These are phyloP conservation scores for Diaporthe capsici DNA, from an alignment of 2,329 filamentous ascomycete species.

Conservation along the genomic window DNA sequence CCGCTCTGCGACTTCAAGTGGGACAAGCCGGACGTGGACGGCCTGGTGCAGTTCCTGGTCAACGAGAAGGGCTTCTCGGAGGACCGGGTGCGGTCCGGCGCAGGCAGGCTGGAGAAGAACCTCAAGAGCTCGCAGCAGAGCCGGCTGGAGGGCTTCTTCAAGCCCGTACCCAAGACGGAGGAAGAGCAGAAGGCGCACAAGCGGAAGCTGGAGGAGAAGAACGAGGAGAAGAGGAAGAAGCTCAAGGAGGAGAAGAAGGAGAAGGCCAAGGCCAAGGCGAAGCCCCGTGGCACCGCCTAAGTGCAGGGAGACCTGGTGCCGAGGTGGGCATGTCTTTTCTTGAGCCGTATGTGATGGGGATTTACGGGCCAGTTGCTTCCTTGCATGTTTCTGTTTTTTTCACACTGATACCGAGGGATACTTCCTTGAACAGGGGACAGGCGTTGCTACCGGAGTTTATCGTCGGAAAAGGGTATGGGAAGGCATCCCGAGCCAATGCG, in stretches of 20 bases:
- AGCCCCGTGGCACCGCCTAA: conserved; percentile 77
- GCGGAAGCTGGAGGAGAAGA: conserved; percentile 93
- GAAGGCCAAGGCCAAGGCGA: conserved; percentile 91
- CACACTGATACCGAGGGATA: conserved; percentile 36
- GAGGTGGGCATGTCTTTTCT: conserved; percentile 6
- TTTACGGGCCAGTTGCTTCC: conserved; percentile 10
- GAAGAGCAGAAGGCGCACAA: conserved; percentile 88
- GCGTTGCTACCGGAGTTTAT: conserved; percentile 40
- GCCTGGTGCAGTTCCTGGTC: conserved; percentile 89
- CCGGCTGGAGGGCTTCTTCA: conserved; percentile 96
- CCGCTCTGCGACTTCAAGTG: conserved; percentile 97
- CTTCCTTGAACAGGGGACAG: conserved; percentile 20
- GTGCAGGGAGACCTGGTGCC: not conserved
- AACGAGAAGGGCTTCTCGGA: conserved; percentile 97
- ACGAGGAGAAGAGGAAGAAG: conserved; percentile 95
- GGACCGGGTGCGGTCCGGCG: conserved; percentile 87
- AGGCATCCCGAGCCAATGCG: not conserved
- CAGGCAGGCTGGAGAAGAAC: conserved; percentile 86
- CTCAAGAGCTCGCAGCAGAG: conserved; percentile 92
- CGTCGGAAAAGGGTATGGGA: conserved; percentile 18
- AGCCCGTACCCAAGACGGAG: conserved; percentile 88
- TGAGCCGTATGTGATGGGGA: not conserved
- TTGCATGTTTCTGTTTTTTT: not conserved
- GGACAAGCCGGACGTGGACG: conserved; percentile 93
- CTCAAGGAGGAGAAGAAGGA: conserved; percentile 94